A percentile compares a stretch with the other conserved stretches of the same genome.
Evolutionary conservation across 2,329 filamentous ascomycete genomes (phyloP).

Genomic region (Catunica adiposa): DNA sequence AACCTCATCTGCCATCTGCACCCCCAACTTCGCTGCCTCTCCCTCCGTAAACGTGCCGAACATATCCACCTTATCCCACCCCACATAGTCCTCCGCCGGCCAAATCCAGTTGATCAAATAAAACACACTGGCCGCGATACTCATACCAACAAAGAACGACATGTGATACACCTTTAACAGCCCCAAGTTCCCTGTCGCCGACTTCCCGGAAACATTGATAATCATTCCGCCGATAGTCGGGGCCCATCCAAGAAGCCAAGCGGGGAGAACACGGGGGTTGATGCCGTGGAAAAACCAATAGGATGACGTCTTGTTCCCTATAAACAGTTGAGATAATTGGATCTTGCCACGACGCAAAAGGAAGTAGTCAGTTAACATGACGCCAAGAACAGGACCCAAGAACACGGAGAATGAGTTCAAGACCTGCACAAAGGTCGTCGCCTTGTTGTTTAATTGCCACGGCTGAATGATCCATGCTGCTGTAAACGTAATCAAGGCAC

Average conservation of each 20-base stretch:
- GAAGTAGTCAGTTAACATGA: constrained; percentile 21
- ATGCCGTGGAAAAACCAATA: constrained; percentile 24
- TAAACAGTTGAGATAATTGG: constrained; percentile 25
- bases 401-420: constrained; percentile 20
- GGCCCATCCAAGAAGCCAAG: constrained; percentile 21
- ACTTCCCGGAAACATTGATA: constrained; percentile 15
- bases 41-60: constrained; percentile 29
- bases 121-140: constrained; percentile 15
- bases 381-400: constrained; percentile 19
- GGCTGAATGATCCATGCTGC: constrained; percentile 19
- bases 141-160: constrained; percentile 15
- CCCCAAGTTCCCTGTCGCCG: constrained; percentile 12
- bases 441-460: constrained; percentile 20
- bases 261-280: constrained; percentile 22
- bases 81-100: constrained; percentile 24
- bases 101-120: constrained; percentile 23
- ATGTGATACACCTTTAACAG: constrained; percentile 13
- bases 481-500: constrained; percentile 18
- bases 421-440: constrained; percentile 18
- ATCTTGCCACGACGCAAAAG: constrained; percentile 22
- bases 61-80: constrained; percentile 27
- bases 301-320: constrained; percentile 20
- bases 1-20: constrained; percentile 19
- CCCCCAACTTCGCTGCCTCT: constrained; percentile 26
- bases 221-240: constrained; percentile 19